These are phyloP conservation scores for Monocercomonoides exilis DNA, from an alignment of 78 protist species.

Conservation along the genomic window DNA sequence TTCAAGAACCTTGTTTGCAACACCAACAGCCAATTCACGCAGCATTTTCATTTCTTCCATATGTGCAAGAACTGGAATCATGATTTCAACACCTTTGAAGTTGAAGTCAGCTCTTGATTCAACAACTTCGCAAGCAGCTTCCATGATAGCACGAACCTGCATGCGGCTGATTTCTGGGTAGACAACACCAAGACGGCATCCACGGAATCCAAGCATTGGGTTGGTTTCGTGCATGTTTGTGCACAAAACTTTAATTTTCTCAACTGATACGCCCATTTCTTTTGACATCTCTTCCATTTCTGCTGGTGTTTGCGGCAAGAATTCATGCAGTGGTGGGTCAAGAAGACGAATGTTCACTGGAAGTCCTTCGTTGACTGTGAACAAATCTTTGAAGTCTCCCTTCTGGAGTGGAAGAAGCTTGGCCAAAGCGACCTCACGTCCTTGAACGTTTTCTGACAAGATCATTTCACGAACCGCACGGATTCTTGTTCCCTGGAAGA, in stretches of 20 bases:
- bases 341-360: conserved; percentile 70
- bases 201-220: conserved; percentile 80
- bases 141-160: conserved; percentile 57
- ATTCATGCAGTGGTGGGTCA: conserved; percentile 80
- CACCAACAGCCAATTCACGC: background rate
- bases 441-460: conserved; percentile 36
- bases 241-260: background rate
- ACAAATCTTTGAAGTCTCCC: conserved; percentile 40
- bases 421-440: conserved; percentile 39
- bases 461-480: conserved; percentile 53
- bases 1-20: conserved; percentile 21
- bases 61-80: conserved; percentile 41
- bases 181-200: conserved; percentile 60
- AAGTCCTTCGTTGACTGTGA: conserved; percentile 44
- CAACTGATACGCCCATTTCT: conserved; percentile 22
- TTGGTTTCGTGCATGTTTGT: conserved; percentile 48
- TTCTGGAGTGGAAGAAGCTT: conserved; percentile 49
- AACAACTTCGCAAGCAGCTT: conserved; percentile 34
- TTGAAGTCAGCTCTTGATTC: conserved; percentile 10
- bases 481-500: conserved; percentile 45
- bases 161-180: conserved; percentile 60
- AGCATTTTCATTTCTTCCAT: conserved; percentile 39
- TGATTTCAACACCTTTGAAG: conserved; percentile 34
- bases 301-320: conserved; percentile 34
- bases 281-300: conserved; percentile 22